Base-by-base conservation (phyloP, 2,329 filamentous ascomycete species). In the Knufia petricola region DNA sequence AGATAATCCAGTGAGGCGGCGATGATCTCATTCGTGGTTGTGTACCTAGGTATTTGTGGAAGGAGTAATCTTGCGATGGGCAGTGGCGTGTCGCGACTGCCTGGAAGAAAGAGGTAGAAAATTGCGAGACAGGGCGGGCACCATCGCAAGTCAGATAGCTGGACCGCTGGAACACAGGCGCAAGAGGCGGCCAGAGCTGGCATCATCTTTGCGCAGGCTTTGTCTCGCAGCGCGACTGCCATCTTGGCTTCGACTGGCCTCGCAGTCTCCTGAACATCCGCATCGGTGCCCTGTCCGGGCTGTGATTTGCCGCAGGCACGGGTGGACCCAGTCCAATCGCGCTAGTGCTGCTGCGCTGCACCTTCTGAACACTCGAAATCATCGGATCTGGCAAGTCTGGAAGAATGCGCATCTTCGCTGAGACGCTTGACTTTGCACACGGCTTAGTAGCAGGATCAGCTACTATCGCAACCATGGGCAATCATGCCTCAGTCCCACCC, bases 181-280 rank as follows among this genome's bases (percentile, higher is more conserved):
- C 24, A 46, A 48, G 37, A 31, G 41, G 46, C 42, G 38, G 40
- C 41, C 42, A 42, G 32, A 45, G 41, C 26, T 38, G 37, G 39
- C 41, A 44, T 44, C 41, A 44, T 44, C 13, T 44, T 34, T 44
- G 28, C 41, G 37, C 37, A 40, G 37, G 17, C 37, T 12, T 20
- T 9, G 15, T 24, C 21, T 40, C 34, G 44, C 49, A 53, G 51
- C 51, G 53, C 51, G 53, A 52, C 50, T 53, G 46, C 46, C 55
- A 53, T 54, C 58, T 53, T 30, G 28, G 28, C 55, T 58, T 50
- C 53, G 54, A 57, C 50, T 56, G 55, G 61, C 57, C 60, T 59
- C 60, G 54, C 57, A 58, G 56, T 61, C 58, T 61, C 62, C 51
- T 63, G 62, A 61, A 58, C 62, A 46, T 54, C 59, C 52, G 58